phyloP scores from a whole-genome alignment of 768 basidiomycete species.

The Lactarius akahatsu region DNA sequence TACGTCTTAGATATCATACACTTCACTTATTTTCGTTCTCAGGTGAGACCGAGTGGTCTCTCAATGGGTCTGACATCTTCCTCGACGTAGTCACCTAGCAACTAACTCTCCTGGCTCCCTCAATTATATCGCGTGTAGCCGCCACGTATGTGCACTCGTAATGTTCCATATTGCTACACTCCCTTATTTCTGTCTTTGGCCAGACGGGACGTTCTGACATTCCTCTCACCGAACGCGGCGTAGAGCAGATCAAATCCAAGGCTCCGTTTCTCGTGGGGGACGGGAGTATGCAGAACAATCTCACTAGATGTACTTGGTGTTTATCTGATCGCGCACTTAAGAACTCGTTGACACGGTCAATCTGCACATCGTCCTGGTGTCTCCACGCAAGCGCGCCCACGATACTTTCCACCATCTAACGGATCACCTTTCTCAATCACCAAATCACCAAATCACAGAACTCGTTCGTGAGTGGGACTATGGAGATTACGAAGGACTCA shows the following conservation, averaged over 20 bases:
- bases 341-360: slow-evolving; percentile 78
- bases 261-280: slow-evolving; percentile 70
- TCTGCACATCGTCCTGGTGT: slow-evolving; percentile 72
- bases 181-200: slow-evolving; percentile 16
- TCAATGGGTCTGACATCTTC: slow-evolving; percentile 61
- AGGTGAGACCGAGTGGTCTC: slow-evolving; percentile 95
- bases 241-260: slow-evolving; percentile 62
- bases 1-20: neutral
- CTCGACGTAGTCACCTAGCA: neutral
- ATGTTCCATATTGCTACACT: slow-evolving; percentile 8
- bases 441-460: slow-evolving; percentile 60
- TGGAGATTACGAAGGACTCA: slow-evolving; percentile 84
- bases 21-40: neutral
- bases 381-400: slow-evolving; percentile 85
- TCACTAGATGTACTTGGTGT: neutral
- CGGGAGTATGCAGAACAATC: slow-evolving; percentile 55
- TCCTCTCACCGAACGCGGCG: slow-evolving; percentile 76
- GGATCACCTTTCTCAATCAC: slow-evolving; percentile 44
- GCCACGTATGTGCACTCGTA: slow-evolving; percentile 50
- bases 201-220: slow-evolving; percentile 90
- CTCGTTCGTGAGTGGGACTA: slow-evolving; percentile 87
- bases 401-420: slow-evolving; percentile 85
- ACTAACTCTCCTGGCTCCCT: slow-evolving; percentile 1
- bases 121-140: slow-evolving; percentile 39
- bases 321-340: slow-evolving; percentile 33